Base-by-base conservation (phyloP, 179 eudicot genomes). In the Dionaea muscipula region DNA sequence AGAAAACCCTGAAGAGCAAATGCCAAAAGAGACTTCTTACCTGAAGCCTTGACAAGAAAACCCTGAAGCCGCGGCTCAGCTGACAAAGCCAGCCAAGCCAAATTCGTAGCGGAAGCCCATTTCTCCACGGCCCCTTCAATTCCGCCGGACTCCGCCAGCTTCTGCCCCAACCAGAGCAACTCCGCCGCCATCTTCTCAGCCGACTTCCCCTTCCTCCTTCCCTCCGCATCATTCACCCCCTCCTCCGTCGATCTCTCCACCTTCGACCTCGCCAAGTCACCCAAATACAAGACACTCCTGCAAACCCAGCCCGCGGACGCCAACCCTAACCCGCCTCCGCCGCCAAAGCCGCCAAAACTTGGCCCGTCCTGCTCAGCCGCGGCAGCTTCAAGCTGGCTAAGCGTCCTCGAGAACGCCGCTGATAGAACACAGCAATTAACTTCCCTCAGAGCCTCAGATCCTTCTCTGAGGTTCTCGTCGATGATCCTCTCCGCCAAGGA, bases 101-200 rank as follows among this genome's bases (percentile, higher is more conserved):
- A 61, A 16, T 71, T 64, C 22, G 69, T 45, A 69, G 86, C 83
- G 56, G 64, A 61, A 19, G 76, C 85, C 96, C 94, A 87, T 64
- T 57, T 75, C 20, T 54, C 51, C 7, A 87, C 81, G 3, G 73
- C 94, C 50, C 67, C 81, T 21, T 59, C 80, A 16, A 53, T 84
- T 4, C 80, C 77, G 20, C 90, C 86, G 51, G 81, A 78, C 45
- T 67, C 80, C 56, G 69, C 80, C 85, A 84, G 50, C 66, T 82
- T 84, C 72, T 70, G 59, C 16, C 79, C 83, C 66, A 87, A 45
- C 96, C 96, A 84, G n/a, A 82, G 65, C 66, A 80, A 18, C 80
- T 87, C 96, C 10, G 90, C 96, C 40, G 85, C 82, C 65, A 71
- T 63, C 80, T 84, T 87, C 75, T 84, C 94, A 4, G 80, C 82